Evolutionary conservation across 2,329 filamentous ascomycete genomes (phyloP).

Genomic region (Decorospora gaudefroyi): DNA sequence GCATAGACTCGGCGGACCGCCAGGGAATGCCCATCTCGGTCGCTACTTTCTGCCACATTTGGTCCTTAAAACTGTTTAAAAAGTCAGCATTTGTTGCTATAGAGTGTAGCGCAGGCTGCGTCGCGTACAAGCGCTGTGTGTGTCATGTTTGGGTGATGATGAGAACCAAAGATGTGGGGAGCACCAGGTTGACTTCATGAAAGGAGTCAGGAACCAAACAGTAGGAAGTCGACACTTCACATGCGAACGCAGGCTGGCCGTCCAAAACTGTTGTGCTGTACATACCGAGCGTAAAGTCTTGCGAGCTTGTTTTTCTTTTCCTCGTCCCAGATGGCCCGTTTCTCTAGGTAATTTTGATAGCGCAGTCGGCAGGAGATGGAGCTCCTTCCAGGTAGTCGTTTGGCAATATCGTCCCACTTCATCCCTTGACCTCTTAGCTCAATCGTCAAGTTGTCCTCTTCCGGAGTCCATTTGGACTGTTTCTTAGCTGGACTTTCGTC

Average conservation of each 20-base stretch:
- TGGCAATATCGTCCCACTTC: conserved; percentile 99
- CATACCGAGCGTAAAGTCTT: conserved; percentile 87
- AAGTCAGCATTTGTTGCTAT: conserved; percentile 28
- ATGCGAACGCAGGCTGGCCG: conserved; percentile 10
- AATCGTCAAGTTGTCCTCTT: conserved; percentile 93
- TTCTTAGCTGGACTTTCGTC: conserved; percentile 48
- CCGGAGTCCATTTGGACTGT: conserved; percentile 93
- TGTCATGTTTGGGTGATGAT: neutral
- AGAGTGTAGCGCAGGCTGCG: conserved; percentile 5
- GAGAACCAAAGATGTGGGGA: conserved; percentile 13
- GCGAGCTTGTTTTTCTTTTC: conserved; percentile 97
- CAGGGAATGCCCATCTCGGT: conserved; percentile 95
- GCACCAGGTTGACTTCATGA: conserved; percentile 3
- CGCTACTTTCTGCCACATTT: conserved; percentile 97
- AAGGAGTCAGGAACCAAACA: conserved; percentile 16
- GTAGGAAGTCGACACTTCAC: too few species aligned
- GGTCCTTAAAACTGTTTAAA: conserved; percentile 78
- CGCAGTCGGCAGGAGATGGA: conserved; percentile 92
- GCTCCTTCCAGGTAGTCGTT: conserved; percentile 84
- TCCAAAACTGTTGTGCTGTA: conserved; percentile 22
- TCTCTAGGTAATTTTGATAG: conserved; percentile 96
- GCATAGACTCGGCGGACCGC: conserved; percentile 96
- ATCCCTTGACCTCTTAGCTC: conserved; percentile 86
- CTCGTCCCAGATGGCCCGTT: conserved; percentile 93
- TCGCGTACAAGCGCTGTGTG: conserved; percentile 12